These are phyloP conservation scores for Xylaria sp. DNA, from an alignment of 2,329 filamentous ascomycete genomes.

Conservation along the genomic window DNA sequence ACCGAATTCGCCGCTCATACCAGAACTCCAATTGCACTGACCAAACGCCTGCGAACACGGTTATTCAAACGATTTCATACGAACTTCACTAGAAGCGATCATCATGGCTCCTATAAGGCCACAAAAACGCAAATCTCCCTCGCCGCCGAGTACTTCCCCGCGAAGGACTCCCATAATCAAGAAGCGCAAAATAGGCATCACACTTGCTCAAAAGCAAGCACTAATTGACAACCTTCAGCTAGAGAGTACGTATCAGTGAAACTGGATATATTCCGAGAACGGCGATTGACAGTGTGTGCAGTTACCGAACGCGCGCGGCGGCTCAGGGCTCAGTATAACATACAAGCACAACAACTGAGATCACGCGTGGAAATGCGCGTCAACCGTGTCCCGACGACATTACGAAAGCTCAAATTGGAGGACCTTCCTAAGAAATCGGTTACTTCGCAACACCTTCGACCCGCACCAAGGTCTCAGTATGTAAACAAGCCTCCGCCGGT, in stretches of 20 bases:
- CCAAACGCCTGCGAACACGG: slow-evolving; percentile 2
- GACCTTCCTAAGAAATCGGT: slow-evolving; percentile 68
- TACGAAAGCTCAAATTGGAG: slow-evolving; percentile 81
- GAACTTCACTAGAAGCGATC: neutral
- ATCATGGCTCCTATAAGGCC: slow-evolving; percentile 37
- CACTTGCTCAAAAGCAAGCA: slow-evolving; percentile 78
- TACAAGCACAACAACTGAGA: slow-evolving; percentile 84
- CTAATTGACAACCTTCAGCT: slow-evolving; percentile 88
- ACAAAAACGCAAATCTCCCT: slow-evolving; percentile 52
- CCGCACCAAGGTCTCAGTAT: slow-evolving; percentile 34
- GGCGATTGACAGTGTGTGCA: slow-evolving; percentile 31
- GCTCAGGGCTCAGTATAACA: slow-evolving; percentile 84
- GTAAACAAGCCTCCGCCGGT: slow-evolving; percentile 51
- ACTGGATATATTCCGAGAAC: neutral
- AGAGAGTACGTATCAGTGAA: slow-evolving; percentile 67
- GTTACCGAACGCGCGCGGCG: slow-evolving; percentile 65
- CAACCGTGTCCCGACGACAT: slow-evolving; percentile 82
- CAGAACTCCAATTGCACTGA: slow-evolving; percentile 5
- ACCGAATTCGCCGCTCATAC: neutral
- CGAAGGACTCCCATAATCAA: slow-evolving; percentile 65
- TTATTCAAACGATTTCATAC: slow-evolving; percentile 7
- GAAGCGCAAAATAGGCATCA: slow-evolving; percentile 66
- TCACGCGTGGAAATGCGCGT: slow-evolving; percentile 90
- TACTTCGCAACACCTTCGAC: slow-evolving; percentile 50
- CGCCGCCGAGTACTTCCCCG: slow-evolving; percentile 42